Conservation (phyloP, 176 grass and related monocot species). For the Miscanthus lutarioriparius region DNA sequence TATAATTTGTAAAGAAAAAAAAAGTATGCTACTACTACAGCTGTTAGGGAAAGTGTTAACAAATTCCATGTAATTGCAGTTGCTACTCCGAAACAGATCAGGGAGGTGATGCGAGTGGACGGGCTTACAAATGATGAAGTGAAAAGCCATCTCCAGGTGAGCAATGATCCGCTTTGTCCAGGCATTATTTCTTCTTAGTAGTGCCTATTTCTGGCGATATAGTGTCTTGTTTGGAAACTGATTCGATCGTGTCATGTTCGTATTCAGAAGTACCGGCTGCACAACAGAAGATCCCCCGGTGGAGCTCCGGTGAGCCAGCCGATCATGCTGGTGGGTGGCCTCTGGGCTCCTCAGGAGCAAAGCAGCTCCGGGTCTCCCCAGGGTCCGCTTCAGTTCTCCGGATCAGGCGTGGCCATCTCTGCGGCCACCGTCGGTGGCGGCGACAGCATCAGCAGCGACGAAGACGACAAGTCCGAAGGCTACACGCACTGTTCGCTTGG, state of each 20-base stretch:
- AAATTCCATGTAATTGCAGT: slow-evolving; percentile 48
- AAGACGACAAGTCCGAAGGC: slow-evolving; percentile 67
- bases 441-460: slow-evolving; percentile 44
- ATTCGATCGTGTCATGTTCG: slow-evolving; percentile 16
- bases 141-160: slow-evolving; percentile 99
- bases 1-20: neutral
- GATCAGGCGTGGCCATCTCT: slow-evolving; percentile 51
- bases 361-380: slow-evolving; percentile 73
- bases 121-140: slow-evolving; percentile 99
- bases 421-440: slow-evolving; percentile 49
- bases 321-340: slow-evolving; percentile 46
- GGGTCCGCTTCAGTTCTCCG: slow-evolving; percentile 61
- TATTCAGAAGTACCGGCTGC: slow-evolving; percentile 91
- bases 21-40: neutral
- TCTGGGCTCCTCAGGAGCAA: slow-evolving; percentile 56
- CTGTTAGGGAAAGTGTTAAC: neutral
- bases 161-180: neutral
- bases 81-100: slow-evolving; percentile 96
- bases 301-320: slow-evolving; percentile 23
- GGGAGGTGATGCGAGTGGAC: slow-evolving; percentile 95
- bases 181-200: neutral
- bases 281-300: slow-evolving; percentile 55
- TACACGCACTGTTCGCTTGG: too few relatives aligned
- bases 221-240: slow-evolving; percentile 5
- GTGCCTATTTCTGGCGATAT: neutral